Evolutionary conservation across 345 rosid genomes (phyloP).

Genomic region (Durio zibethinus): DNA sequence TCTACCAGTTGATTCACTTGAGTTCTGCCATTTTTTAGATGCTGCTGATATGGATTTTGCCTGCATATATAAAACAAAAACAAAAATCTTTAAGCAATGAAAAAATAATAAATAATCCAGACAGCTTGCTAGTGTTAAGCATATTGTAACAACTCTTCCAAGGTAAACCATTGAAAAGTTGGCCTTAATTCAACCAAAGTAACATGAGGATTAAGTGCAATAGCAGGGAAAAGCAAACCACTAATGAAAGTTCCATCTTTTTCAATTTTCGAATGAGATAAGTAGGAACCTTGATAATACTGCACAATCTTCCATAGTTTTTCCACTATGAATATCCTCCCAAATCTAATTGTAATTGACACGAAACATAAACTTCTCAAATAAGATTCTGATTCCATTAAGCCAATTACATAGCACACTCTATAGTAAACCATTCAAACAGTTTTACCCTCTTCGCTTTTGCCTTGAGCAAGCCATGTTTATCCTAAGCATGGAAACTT

Average conservation of each 20-base stretch:
- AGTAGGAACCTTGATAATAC: constrained; percentile 66
- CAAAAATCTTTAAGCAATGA: background rate
- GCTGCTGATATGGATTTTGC: constrained; percentile 73
- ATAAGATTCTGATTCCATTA: background rate
- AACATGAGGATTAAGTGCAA: constrained; percentile 82
- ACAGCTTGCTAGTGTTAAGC: background rate
- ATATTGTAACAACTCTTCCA: constrained; percentile 53
- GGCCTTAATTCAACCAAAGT: constrained; percentile 60
- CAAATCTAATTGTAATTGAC: constrained; percentile 55
- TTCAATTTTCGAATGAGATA: constrained; percentile 81
- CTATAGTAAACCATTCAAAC: background rate
- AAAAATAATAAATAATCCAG: background rate
- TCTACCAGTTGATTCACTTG: constrained; percentile 59
- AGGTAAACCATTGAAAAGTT: constrained; percentile 68
- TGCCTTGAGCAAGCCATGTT: constrained; percentile 53
- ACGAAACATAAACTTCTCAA: background rate
- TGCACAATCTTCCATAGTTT: constrained; percentile 66
- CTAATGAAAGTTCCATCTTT: constrained; percentile 84
- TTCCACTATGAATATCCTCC: constrained; percentile 81
- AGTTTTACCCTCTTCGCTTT: constrained; percentile 66
- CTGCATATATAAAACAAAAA: constrained; percentile 36
- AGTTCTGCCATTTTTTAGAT: constrained; percentile 81
- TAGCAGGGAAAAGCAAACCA: constrained; percentile 91
- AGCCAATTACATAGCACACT: background rate
- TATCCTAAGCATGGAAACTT: constrained; percentile 59